Evolutionary conservation across 352 stramenopile species (phyloP).

Genomic region (Pythium aquatile): DNA sequence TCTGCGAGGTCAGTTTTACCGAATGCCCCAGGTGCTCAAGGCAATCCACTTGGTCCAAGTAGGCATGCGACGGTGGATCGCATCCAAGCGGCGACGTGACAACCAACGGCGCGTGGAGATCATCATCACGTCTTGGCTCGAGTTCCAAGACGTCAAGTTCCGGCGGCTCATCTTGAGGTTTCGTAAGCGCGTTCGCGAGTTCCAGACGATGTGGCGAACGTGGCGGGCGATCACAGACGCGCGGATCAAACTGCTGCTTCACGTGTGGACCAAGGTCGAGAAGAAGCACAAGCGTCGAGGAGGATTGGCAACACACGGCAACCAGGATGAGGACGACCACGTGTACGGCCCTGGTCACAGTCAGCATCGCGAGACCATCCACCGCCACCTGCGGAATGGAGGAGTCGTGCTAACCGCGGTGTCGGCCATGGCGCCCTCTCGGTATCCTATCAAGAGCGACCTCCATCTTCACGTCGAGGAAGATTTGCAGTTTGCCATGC

Average conservation of each 20-base stretch:
- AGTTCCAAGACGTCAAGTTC: constrained; percentile 85
- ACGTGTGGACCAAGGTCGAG: constrained; percentile 68
- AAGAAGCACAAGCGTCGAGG: constrained; percentile 48
- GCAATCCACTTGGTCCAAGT: constrained; percentile 43
- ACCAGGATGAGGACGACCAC: not conserved
- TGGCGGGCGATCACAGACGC: constrained; percentile 74
- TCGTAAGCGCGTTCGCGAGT: constrained; percentile 67
- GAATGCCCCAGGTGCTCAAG: constrained; percentile 47
- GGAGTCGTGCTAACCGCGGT: constrained; percentile 46
- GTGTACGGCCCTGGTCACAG: not conserved
- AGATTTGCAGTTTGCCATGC: constrained; percentile 58
- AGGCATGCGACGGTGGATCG: constrained; percentile 43
- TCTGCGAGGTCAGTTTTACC: constrained; percentile 43
- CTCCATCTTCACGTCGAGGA: constrained; percentile 45
- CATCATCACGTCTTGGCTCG: constrained; percentile 73
- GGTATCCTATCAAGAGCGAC: constrained; percentile 30
- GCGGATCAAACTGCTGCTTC: constrained; percentile 65
- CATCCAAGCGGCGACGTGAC: constrained; percentile 25
- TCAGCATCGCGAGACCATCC: constrained; percentile 20
- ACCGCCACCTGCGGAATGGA: constrained; percentile 63
- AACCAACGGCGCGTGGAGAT: constrained; percentile 33
- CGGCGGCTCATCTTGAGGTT: constrained; percentile 76
- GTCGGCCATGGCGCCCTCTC: constrained; percentile 7
- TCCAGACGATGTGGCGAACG: constrained; percentile 70
- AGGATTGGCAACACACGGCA: constrained; percentile 13